These are phyloP conservation scores for Mycena capillaripes DNA, from an alignment of 768 basidiomycete species.

Conservation along the genomic window DNA sequence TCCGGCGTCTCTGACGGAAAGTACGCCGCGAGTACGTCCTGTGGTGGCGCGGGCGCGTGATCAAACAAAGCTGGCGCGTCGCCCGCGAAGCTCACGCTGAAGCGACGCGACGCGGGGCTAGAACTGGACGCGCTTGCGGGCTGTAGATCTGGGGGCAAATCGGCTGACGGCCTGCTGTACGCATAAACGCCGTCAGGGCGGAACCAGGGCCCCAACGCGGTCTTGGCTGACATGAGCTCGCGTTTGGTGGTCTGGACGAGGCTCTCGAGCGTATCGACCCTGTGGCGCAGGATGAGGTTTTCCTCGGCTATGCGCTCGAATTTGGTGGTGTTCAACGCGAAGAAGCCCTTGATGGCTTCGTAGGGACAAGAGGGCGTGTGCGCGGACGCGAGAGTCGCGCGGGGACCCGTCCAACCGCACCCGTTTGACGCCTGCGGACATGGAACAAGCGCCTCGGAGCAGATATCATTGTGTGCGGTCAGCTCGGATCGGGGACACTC, in stretches of 20 bases:
- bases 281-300: slow-evolving; percentile 73
- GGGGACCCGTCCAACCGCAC: slow-evolving; percentile 67
- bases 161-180: slow-evolving; percentile 31
- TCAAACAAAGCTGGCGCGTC: not conserved
- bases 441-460: slow-evolving; percentile 52
- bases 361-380: slow-evolving; percentile 67
- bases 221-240: slow-evolving; percentile 70
- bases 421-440: slow-evolving; percentile 66
- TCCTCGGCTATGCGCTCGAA: slow-evolving; percentile 67
- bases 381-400: slow-evolving; percentile 46
- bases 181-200: slow-evolving; percentile 48
- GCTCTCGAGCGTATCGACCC: slow-evolving; percentile 71
- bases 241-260: slow-evolving; percentile 62
- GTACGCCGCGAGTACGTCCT: slow-evolving; percentile 47
- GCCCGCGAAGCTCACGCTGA: slow-evolving; percentile 50
- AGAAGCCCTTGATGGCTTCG: slow-evolving; percentile 73
- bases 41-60: slow-evolving; percentile 27
- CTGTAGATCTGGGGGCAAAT: slow-evolving; percentile 42
- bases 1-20: slow-evolving; percentile 47
- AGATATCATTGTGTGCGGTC: slow-evolving; percentile 52
- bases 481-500: slow-evolving; percentile 52
- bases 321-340: slow-evolving; percentile 57
- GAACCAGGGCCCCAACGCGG: slow-evolving; percentile 79
- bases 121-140: slow-evolving; percentile 38
- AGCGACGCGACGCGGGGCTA: slow-evolving; percentile 55